phyloP scores from a whole-genome alignment of 2,329 filamentous ascomycete genomes.

The Exophiala lecanii-corni region DNA sequence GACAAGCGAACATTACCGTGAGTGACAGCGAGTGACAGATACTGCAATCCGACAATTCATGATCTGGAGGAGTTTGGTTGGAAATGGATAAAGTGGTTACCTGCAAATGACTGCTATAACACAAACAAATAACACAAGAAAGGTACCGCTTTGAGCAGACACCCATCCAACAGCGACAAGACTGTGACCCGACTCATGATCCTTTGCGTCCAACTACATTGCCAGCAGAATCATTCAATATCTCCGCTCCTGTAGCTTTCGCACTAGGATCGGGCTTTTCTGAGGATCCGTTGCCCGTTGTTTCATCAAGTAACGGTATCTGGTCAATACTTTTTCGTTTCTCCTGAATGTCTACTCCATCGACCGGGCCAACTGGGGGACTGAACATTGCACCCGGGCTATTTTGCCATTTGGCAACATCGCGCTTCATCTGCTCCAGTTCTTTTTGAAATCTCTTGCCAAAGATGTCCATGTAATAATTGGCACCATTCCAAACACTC shows the following conservation, averaged over 20 bases:
- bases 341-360: conserved; percentile 7
- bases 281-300: conserved; percentile 8
- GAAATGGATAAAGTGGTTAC: no score
- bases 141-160: no score
- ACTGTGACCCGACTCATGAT: no score
- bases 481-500: conserved; percentile 96
- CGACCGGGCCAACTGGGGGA: conserved; percentile 14
- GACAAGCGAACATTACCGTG: no score
- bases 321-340: conserved; percentile 21
- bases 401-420: conserved; percentile 83
- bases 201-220: conserved; percentile 13
- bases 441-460: conserved; percentile 96
- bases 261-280: not conserved
- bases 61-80: no score
- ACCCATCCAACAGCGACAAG: no score
- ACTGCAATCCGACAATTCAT: no score
- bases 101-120: no score
- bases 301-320: conserved; percentile 25
- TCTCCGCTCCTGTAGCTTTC: conserved; percentile 11
- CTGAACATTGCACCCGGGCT: conserved; percentile 36
- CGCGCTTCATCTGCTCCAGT: conserved; percentile 78
- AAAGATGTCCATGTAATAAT: conserved; percentile 97
- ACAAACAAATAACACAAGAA: no score
- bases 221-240: conserved; percentile 12
- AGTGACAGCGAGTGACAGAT: no score